Evolutionary conservation across 768 basidiomycete genomes (phyloP), one percentile per base, ranked within the genome.

Genomic region (Udeniomyces megalosporus): DNA sequence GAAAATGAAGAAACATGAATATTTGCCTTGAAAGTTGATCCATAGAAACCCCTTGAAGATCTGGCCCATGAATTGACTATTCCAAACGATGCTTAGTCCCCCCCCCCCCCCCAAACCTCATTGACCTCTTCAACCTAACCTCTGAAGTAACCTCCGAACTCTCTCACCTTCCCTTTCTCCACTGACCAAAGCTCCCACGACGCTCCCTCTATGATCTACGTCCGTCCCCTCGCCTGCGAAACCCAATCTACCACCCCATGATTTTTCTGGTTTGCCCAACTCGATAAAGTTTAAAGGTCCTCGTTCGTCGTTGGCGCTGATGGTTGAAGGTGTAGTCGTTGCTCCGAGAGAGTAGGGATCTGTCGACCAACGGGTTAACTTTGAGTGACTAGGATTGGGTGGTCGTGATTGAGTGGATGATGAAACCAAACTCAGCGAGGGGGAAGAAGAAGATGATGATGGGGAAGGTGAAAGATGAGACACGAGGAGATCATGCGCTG

Each of bases 151-250:
- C 49, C 70, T 69, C 17, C 35, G 68, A 1, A 76, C 69, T 32
- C 75, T 60, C 48, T 57, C 64, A 0, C 72, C 76, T 64, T 77
- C 76, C 56, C 75, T 69, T 59, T 65, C 31, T 0, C 76, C 76
- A 58, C 72, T 74, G 38, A 71, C 67, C 12, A 73, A 68, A 20
- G 76, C 76, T 0, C 75, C 75, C 2, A 71, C 70, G 12, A 75
- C 74, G 34, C 67, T 69, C 10, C 75, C 76, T 24, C 74, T 59
- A 49, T 74, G 71, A 48, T 76, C 71, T 58, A 75, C 62, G 58
- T 74, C 75, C 11, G 76, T 77, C 53, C 76, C 75, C 67, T 77
- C 76, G 0, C 76, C 76, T 14, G 76, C 76, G 26, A 74, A 77
- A 4, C 74, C 72, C 24, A 76, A 64, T 17, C 65, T 55, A 0